Base-by-base conservation (phyloP, 805 yeast species). In the Wickerhamomyces strasburgensis region DNA sequence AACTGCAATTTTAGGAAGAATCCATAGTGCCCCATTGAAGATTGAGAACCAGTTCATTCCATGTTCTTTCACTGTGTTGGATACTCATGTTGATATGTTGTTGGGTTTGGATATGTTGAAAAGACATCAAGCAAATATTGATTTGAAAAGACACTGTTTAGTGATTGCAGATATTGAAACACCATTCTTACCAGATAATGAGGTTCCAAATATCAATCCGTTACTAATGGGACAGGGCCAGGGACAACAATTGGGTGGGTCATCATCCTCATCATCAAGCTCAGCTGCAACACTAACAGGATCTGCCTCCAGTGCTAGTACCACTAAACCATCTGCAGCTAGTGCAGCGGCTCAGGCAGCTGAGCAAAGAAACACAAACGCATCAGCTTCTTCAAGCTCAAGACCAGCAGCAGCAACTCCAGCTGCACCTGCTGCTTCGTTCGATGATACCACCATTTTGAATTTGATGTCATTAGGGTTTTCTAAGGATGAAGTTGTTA, bases 61-160 rank as follows among this genome's bases (percentile, higher is more conserved):
- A 4, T 78, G 87, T 50, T 70, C 80, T 33, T 79, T 84, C 51
- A 75, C 80, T 1, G 84, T 84, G 3, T 54, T 90, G 34, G 94
- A 90, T 42, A 72, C 83, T 1, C 67, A 65, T 7, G 80, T 79
- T 16, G 95, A 87, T 46, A 67, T 89, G 46, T 64, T 93, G 28
- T 68, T 93, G 23, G 99, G 99, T 0, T 67, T 93, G 35, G 98
- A 93, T 58, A 74, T 90, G 95, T 69, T 93, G 51, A 80, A 82
- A 60, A 78, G 96, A 47, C 90, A 88, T 58, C 88, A 80, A 54
- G 95, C 95, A 33, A 64, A 69, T 27, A 77, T 93, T 35, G 96
- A 93, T 57, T 67, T 93, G 48, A 71, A 71, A 30, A 66, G 66
- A 32, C 80, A 84, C 52, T 71, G 70, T 8, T 68, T 93, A 37